Conservation (phyloP, 495 filamentous ascomycete genomes). For the Aspergillus nanangensis region DNA sequence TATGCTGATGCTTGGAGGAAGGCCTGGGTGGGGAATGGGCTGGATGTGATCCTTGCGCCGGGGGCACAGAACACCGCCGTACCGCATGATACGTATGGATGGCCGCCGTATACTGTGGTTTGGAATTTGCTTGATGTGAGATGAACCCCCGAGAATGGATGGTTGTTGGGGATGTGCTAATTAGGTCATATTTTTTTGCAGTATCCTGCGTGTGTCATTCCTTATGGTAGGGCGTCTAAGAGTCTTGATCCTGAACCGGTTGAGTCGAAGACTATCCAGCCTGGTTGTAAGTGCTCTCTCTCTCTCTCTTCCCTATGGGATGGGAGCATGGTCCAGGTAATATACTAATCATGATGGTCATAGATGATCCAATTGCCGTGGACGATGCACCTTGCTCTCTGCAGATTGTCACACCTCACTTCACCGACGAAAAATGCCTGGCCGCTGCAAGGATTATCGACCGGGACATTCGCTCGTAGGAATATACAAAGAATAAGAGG, state of each 20-base stretch:
- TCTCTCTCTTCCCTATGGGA: not conserved
- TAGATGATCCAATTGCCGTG: conserved; percentile 30
- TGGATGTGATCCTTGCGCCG: conserved; percentile 46
- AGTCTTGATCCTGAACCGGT: conserved; percentile 32
- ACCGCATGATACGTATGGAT: conserved; percentile 46
- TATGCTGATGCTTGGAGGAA: conserved; percentile 17
- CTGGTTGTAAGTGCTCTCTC: conserved; percentile 25
- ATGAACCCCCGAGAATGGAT: not conserved
- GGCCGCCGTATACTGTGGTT: conserved; percentile 46
- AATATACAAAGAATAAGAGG: no score
- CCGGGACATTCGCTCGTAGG: not conserved
- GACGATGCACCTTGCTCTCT: conserved; percentile 36
- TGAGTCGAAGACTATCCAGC: conserved; percentile 21
- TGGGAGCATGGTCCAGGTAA: not conserved
- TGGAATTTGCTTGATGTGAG: conserved; percentile 52
- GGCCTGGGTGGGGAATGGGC: conserved; percentile 16
- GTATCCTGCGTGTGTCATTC: conserved; percentile 36
- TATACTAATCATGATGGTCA: not conserved
- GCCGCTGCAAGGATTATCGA: not conserved
- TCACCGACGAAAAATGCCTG: conserved; percentile 43
- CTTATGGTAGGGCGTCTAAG: conserved; percentile 25
- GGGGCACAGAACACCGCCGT: conserved; percentile 46
- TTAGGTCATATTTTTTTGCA: conserved; percentile 5
- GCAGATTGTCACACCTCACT: conserved; percentile 32
- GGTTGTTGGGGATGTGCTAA: not conserved